A percentile compares a stretch with the other conserved stretches of the same genome.
phyloP scores from a whole-genome alignment of 257 asterid genomes.

The Jasminum sambac region DNA sequence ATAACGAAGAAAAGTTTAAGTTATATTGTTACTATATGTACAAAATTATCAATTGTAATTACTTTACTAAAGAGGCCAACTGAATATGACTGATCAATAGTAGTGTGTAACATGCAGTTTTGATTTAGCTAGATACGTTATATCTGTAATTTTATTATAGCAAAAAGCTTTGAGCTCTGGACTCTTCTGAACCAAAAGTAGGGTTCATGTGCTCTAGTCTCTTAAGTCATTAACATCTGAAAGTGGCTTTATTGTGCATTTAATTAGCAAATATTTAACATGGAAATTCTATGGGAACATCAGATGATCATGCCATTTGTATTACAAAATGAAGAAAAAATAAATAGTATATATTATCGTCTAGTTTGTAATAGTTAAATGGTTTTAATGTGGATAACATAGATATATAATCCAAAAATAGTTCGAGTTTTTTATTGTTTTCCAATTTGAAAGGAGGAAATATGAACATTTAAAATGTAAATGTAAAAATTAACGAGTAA shows the following conservation, averaged over 20 bases:
- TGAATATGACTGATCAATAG: constrained; percentile 5
- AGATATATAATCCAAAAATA: too few species aligned
- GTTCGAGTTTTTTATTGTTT: too few species aligned
- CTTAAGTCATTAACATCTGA: neutral
- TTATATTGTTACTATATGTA: too few species aligned
- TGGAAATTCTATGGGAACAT: neutral
- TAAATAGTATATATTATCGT: neutral
- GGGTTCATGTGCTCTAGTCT: constrained; percentile 34
- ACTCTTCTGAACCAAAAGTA: constrained; percentile 12
- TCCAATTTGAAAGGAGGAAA: too few species aligned
- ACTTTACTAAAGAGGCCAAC: neutral
- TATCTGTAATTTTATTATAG: too few species aligned
- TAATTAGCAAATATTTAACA: neutral
- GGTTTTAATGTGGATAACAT: neutral
- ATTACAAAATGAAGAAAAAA: too few species aligned
- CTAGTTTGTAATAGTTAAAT: neutral
- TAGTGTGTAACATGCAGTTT: constrained; percentile 49
- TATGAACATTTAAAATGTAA: too few species aligned
- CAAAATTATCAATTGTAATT: too few species aligned
- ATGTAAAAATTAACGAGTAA: too few species aligned
- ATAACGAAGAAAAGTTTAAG: too few species aligned
- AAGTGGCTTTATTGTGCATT: constrained; percentile 10
- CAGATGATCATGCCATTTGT: too few species aligned
- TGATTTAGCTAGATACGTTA: too few species aligned
- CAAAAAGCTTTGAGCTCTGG: neutral